Percentiles rank a stretch among this genome's conserved stretches.
Conservation (phyloP, 371 early-diverging fungal species). For the Mortierella polycephala region DNA sequence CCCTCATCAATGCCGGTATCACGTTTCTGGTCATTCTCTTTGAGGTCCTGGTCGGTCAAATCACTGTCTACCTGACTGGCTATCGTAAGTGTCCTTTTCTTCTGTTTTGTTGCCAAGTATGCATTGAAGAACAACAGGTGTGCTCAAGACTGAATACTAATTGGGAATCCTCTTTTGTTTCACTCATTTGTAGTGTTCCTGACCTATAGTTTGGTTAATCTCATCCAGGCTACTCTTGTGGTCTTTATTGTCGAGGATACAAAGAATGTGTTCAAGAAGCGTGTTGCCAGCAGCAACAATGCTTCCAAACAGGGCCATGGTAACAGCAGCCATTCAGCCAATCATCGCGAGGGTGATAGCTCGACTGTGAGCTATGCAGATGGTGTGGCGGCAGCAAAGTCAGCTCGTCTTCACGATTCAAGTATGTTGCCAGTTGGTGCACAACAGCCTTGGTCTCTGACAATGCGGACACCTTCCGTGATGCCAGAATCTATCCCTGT, state of each 20-base stretch:
- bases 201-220: constrained; percentile 46
- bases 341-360: constrained; percentile 5
- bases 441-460: constrained; percentile 44
- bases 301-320: constrained; percentile 27
- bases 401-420: constrained; percentile 3
- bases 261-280: constrained; percentile 43
- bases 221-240: constrained; percentile 44
- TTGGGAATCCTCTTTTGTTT: background rate
- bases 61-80: constrained; percentile 37
- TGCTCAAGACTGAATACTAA: no score
- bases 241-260: constrained; percentile 52
- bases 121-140: no score
- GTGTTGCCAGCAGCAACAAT: constrained; percentile 22
- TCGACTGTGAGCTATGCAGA: constrained; percentile 32
- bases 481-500: constrained; percentile 21
- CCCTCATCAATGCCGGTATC: constrained; percentile 49
- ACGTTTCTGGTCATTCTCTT: constrained; percentile 51
- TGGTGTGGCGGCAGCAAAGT: constrained; percentile 23
- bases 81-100: constrained; percentile 29
- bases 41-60: constrained; percentile 49
- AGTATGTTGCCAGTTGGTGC: background rate
- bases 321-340: constrained; percentile 4
- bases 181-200: constrained; percentile 22
- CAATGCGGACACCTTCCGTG: constrained; percentile 31
- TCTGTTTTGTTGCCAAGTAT: background rate